Evolutionary conservation across 1,284 basidiomycete species (phyloP), one percentile per base, ranked within the genome.

Genomic region (Cystobasidiaceae sp.): DNA sequence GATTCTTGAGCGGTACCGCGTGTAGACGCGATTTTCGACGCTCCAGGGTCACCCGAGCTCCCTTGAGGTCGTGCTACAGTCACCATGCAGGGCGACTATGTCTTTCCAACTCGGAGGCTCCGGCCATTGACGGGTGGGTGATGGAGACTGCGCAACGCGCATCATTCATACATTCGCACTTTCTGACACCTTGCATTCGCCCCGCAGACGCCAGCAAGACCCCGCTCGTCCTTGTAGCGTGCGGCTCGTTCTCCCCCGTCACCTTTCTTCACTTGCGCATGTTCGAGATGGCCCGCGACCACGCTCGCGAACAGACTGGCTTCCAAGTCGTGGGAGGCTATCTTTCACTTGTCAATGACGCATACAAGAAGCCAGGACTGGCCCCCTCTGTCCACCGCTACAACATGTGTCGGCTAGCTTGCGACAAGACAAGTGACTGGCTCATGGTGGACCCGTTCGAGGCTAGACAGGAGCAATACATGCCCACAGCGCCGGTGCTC

Each of bases 201-300:
- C 19, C 17, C 28, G 30, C 51, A 60, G 55, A 67, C 52, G 30
- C 50, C n/a, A 58, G 52, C 50, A 73, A 74, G 66, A 73, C 69
- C 1, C 74, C 74, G 30, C 60, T 74, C 11, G 73, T 75, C 17
- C 72, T 75, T 25, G 73, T 75, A 61, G 74, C 73, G 3, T 75
- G 74, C 62, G 74, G 71, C 34, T 71, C 69, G 37, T 74, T 73
- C 70, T 71, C 69, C 33, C 74, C 74, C 33, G 58, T 74, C 34
- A 75, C 74, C 13, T 74, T 73, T 51, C 70, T 75, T 17, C 74
- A 75, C 67, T 68, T 75, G 11, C 70, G 74, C 51, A 74, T 75
- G 72, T 74, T 74, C 57, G 74, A 75, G 55, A 72, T 72, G 69
- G 73, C 74, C 0, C 55, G 72, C 15, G 74, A 74, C 67, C 68